These are phyloP conservation scores for Thalassiosira mediterranea DNA, from an alignment of 352 stramenopile genomes.

Conservation along the genomic window DNA sequence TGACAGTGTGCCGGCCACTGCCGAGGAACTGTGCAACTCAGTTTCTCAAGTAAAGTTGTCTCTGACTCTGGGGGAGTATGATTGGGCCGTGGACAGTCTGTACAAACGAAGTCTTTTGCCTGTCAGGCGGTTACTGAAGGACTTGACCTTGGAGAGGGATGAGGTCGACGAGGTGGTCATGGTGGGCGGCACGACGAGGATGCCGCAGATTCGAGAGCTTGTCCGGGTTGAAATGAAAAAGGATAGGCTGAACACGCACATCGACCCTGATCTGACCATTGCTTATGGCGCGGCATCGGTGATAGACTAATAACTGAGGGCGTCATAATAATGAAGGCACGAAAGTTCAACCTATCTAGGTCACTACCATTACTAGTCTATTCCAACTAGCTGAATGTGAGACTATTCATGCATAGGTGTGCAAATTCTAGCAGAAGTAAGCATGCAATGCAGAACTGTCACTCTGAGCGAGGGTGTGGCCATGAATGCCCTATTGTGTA, in stretches of 20 bases:
- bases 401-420: too few species aligned
- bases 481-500: too few species aligned
- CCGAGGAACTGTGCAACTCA: conserved; percentile 53
- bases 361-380: too few species aligned
- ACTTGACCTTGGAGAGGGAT: conserved; percentile 68
- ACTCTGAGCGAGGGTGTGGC: too few species aligned
- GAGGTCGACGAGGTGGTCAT: conserved; percentile 90
- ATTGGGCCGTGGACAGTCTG: conserved; percentile 64
- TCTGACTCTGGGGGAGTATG: conserved; percentile 75
- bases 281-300: conserved; percentile 87
- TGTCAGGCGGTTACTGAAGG: conserved; percentile 70
- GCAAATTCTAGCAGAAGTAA: too few species aligned
- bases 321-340: too few species aligned
- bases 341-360: too few species aligned
- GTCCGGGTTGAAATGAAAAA: conserved; percentile 73
- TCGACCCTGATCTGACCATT: conserved; percentile 89
- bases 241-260: conserved; percentile 85
- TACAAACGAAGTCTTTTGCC: conserved; percentile 79
- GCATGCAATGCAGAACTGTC: too few species aligned
- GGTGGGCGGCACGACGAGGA: conserved; percentile 87
- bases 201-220: conserved; percentile 84
- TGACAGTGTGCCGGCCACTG: conserved; percentile 21
- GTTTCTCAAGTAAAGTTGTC: conserved; percentile 55
- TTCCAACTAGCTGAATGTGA: too few species aligned
- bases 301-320: conserved; percentile 80